These are phyloP conservation scores for Talinum fruticosum DNA, from an alignment of 148 eudicot species.

Conservation along the genomic window DNA sequence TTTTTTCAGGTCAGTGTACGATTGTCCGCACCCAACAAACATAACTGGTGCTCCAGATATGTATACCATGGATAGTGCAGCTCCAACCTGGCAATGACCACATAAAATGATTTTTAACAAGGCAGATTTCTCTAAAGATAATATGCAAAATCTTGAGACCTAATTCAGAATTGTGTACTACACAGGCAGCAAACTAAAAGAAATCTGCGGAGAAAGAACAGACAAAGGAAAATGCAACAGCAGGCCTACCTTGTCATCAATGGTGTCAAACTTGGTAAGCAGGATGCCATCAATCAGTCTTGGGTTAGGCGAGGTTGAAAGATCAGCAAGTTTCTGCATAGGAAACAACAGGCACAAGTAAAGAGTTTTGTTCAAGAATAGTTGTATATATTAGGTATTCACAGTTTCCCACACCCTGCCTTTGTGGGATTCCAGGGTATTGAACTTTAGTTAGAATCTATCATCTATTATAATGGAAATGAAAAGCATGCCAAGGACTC, in stretches of 20 bases:
- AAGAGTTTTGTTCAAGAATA: background rate
- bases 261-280: slow-evolving; percentile 95
- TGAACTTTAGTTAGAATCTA: no score
- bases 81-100: slow-evolving; percentile 64
- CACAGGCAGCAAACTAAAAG: background rate
- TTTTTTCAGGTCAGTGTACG: slow-evolving; percentile 86
- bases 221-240: background rate
- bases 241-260: slow-evolving; percentile 84
- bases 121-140: background rate
- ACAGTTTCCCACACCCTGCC: background rate
- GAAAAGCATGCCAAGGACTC: background rate
- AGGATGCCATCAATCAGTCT: slow-evolving; percentile 95
- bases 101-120: background rate
- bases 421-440: background rate
- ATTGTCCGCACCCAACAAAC: slow-evolving; percentile 98
- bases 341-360: slow-evolving; percentile 10
- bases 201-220: background rate
- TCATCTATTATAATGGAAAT: no score
- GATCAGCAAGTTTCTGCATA: slow-evolving; percentile 85
- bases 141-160: background rate
- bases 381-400: background rate
- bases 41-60: slow-evolving; percentile 94
- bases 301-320: slow-evolving; percentile 70
- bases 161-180: background rate
- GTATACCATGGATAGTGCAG: slow-evolving; percentile 95